phyloP scores from a whole-genome alignment of 192 early-diverging fungal species.

The Neocallimastix lanati region DNA sequence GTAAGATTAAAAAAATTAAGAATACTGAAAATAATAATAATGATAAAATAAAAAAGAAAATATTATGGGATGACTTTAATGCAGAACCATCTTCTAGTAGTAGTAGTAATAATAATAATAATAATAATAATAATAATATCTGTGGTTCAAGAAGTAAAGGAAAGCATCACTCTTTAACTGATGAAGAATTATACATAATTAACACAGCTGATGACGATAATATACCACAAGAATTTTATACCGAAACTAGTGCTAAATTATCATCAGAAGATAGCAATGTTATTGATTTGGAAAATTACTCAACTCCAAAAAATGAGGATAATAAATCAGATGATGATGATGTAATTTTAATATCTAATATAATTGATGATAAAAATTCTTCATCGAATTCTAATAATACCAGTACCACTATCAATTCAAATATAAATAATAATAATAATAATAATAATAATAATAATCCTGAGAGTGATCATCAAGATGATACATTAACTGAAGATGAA shows the following conservation, averaged over 20 bases:
- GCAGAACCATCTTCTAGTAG: neutral
- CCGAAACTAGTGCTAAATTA: neutral
- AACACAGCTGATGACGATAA: neutral
- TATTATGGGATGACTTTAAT: neutral
- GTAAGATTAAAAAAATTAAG: no score
- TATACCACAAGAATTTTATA: neutral
- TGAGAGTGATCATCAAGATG: no score
- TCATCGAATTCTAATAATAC: no score
- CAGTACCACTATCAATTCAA: no score
- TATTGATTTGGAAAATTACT: neutral
- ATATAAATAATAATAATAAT: neutral
- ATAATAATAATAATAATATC: no score
- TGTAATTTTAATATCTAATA: neutral
- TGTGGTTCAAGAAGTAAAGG: neutral
- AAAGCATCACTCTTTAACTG: neutral
- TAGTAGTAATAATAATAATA: neutral
- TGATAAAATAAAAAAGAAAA: no score
- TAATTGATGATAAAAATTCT: no score
- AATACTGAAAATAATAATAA: no score
- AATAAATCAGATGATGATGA: neutral
- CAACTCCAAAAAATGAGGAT: neutral
- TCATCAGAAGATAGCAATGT: neutral
- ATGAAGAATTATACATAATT: neutral
- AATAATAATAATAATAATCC: neutral
- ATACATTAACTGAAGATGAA: neutral